phyloP scores from a whole-genome alignment of 805 yeast species.

The Yamadazyma sp. region DNA sequence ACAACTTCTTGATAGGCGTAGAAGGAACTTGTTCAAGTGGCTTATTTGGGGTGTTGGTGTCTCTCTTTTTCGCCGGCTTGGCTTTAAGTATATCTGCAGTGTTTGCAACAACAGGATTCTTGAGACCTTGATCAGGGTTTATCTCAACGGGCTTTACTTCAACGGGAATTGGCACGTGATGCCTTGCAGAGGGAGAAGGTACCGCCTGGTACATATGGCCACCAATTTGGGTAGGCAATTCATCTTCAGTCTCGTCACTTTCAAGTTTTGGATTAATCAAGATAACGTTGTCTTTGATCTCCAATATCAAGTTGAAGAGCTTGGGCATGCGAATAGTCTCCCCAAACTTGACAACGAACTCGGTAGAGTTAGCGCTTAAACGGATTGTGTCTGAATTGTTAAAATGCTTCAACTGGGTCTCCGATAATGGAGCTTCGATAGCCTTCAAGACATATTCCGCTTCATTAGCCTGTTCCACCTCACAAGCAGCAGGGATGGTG shows the following conservation, averaged over 20 bases:
- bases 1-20: slow-evolving; percentile 17
- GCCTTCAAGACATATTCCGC: slow-evolving; percentile 22
- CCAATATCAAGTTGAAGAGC: slow-evolving; percentile 59
- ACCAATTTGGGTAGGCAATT: slow-evolving; percentile 21
- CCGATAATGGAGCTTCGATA: slow-evolving; percentile 12
- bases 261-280: slow-evolving; percentile 49
- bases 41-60: slow-evolving; percentile 3
- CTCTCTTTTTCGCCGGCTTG: neutral
- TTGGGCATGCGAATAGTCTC: slow-evolving; percentile 69
- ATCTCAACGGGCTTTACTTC: too few species aligned
- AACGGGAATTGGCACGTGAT: too few species aligned
- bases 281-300: slow-evolving; percentile 66
- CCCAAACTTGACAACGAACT: slow-evolving; percentile 55
- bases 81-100: neutral
- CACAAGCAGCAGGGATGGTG: slow-evolving; percentile 54
- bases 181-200: neutral
- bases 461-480: slow-evolving; percentile 21
- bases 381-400: slow-evolving; percentile 33
- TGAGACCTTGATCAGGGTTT: neutral
- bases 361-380: slow-evolving; percentile 45
- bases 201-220: neutral
- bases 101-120: neutral
- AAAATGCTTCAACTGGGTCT: slow-evolving; percentile 4
- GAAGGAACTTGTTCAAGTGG: slow-evolving; percentile 9
- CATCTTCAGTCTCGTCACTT: slow-evolving; percentile 50